phyloP scores from a whole-genome alignment of 805 yeast genomes.

The Wickerhamiella bombiphila region DNA sequence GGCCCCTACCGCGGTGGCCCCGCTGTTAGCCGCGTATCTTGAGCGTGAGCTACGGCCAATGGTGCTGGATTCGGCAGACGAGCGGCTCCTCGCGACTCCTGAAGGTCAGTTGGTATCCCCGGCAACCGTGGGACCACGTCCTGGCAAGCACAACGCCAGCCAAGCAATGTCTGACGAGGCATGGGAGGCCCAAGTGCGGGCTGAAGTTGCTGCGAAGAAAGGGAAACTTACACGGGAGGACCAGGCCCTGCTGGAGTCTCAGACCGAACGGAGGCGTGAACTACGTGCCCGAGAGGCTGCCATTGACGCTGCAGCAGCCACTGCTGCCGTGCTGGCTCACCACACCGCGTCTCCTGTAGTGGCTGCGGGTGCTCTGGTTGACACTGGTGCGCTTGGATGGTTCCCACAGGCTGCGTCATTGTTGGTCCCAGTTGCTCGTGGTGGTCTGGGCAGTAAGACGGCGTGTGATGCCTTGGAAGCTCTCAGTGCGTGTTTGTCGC shows the following conservation, averaged over 20 bases:
- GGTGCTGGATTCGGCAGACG: conserved; percentile 32
- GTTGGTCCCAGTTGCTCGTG: conserved; percentile 32
- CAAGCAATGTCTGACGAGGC: conserved; percentile 37
- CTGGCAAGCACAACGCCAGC: conserved; percentile 18
- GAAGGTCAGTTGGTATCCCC: conserved; percentile 38
- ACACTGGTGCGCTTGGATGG: conserved; percentile 59
- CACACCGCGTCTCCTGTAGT: conserved; percentile 26
- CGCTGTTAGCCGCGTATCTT: conserved; percentile 34
- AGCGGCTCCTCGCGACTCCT: conserved; percentile 50
- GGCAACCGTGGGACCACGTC: conserved; percentile 3
- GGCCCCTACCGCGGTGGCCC: conserved; percentile 45
- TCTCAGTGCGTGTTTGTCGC: conserved; percentile 38
- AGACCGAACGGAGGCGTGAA: conserved; percentile 37
- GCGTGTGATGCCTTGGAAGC: conserved; percentile 35
- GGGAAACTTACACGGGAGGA: conserved; percentile 60
- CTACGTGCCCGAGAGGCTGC: conserved; percentile 28
- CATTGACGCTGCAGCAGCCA: conserved; percentile 35
- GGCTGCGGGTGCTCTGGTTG: conserved; percentile 28
- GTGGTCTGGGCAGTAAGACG: conserved; percentile 25
- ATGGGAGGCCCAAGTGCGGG: conserved; percentile 80
- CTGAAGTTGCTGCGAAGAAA: conserved; percentile 51
- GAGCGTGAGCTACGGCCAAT: conserved; percentile 29
- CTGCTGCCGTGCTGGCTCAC: conserved; percentile 39
- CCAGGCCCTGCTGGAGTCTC: conserved; percentile 48
- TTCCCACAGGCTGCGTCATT: conserved; percentile 46